phyloP scores from a whole-genome alignment of 176 grass and related monocot genomes.

The bread wheat (Triticum aestivum) region DNA sequence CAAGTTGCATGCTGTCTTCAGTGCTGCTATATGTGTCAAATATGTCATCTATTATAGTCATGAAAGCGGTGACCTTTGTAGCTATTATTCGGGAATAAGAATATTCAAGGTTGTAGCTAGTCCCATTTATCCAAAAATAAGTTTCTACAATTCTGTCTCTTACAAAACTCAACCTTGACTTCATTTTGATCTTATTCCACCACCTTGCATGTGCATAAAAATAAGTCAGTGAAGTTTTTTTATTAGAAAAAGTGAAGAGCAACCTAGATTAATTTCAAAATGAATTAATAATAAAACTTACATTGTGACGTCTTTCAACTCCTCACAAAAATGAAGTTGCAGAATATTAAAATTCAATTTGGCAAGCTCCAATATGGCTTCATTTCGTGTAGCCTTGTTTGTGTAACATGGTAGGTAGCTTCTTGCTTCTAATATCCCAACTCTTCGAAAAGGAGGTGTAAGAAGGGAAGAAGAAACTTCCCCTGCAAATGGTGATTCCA shows the following conservation, averaged over 20 bases:
- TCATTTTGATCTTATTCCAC: conserved; percentile 34
- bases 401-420: conserved; percentile 15
- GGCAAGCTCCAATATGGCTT: conserved; percentile 23
- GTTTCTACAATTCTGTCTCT: too few species aligned
- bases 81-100: conserved; percentile 2
- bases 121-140: neutral
- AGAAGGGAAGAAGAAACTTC: conserved; percentile 22
- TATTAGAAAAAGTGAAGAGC: neutral
- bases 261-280: neutral
- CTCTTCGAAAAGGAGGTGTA: conserved; percentile 15
- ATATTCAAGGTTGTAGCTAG: conserved; percentile 11
- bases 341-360: neutral
- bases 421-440: conserved; percentile 33
- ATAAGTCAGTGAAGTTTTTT: neutral
- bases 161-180: neutral
- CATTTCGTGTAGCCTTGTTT: conserved; percentile 5
- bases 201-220: conserved; percentile 16
- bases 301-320: neutral
- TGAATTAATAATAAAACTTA: neutral
- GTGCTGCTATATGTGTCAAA: conserved; percentile 30
- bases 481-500: neutral
- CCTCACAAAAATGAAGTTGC: neutral
- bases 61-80: conserved; percentile 8
- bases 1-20: conserved; percentile 19
- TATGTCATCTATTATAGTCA: conserved; percentile 40